Evolutionary conservation across 2,329 filamentous ascomycete genomes (phyloP), one percentile per base, ranked within the genome.

Genomic region (Colletotrichum cordylinicola): DNA sequence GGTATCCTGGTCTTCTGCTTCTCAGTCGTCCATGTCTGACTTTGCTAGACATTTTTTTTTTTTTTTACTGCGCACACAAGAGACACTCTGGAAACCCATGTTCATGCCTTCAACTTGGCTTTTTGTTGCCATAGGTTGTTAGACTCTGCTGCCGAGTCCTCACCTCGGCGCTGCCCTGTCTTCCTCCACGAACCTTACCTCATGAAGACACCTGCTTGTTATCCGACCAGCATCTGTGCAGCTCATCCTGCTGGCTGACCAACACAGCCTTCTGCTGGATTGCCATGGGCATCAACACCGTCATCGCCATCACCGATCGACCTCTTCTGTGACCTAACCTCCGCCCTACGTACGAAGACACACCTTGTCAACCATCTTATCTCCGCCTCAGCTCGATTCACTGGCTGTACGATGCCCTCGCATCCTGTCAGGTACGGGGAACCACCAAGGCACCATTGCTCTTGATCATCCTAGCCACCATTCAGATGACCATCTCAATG

Each of bases 1-100:
- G 21, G 27, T 18, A 43, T 56, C 31, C 58, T 65, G 60, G 58
- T 56, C 66, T 55, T 60, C 31, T 71, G 33, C 27, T 39, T 70
- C 71, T 72, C 37, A 15, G 39, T 74, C 48, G 70, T 61, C 61
- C 61, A 64, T 67, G 62, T 75, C 69, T 62, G 33, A 55, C 58
- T 35, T 64, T 64, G 56, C 24, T 12, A 68, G 48, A 68, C 48
- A 55, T 48, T 66, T 15, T 27, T 27, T 24, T 27, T 27, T 24
- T 24, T 27, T 27, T 56, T 29, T 67, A 15, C 35, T 65, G 21
- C 35, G 61, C 35, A 48, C 39, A 18, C 62, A 43, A 52, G 62
- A 66, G 62, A 48, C 62, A 66, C 16, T 35, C 37, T 29, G 62
- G 39, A 52, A 66, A 24, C 62, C 39, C 39, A 66, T 66, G 62